Base-by-base conservation (phyloP, 352 stramenopile genomes). In the Phytophthora foliorum region DNA sequence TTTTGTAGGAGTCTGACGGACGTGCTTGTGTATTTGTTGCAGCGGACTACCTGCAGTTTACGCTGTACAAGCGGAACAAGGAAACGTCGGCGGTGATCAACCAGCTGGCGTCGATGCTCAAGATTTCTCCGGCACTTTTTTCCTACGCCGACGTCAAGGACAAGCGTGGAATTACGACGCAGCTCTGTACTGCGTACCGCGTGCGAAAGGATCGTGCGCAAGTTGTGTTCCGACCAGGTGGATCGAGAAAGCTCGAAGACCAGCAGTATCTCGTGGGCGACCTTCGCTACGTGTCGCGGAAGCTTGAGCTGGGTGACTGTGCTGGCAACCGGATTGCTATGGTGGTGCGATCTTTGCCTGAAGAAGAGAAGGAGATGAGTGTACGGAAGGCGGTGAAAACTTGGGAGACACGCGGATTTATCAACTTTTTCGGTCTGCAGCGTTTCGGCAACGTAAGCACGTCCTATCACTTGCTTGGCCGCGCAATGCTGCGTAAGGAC, bases 401-500 rank as follows among this genome's bases (percentile, higher is more conserved):
- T 24, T 97, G 92, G 88, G 55, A 77, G 25, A 36, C 42, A 9
- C 70, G 74, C 27, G 97, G 97, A 4, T 99, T 99, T 69, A 92
- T 99, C 57, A 99, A 99, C 69, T 99, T 98, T 79, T 99, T 99
- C 73, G 97, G 97, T 9, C 90, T 99, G 63, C 95, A 99, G 74
- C 84, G 93, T 79, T 99, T 98, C 77, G 97, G 84, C 75, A 97
- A 74, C 80, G 52, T 59, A 7, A 94, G 74, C 38, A 98, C 86
- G 82, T 94, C 76, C 4, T 84, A 75, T 39, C 82, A 94, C 49
- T 32, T 90, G 34, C 82, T 98, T 36, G 97, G 97, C 4, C 93
- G 97, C 22, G 86, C 93, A 3, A 83, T 99, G 63, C 62, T 99
- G 29, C 94, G 94, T 46, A 97, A 96, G 60, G 92, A 99, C 62